Evolutionary conservation across 2,329 filamentous ascomycete species (phyloP).

Genomic region (Ustulina deusta): DNA sequence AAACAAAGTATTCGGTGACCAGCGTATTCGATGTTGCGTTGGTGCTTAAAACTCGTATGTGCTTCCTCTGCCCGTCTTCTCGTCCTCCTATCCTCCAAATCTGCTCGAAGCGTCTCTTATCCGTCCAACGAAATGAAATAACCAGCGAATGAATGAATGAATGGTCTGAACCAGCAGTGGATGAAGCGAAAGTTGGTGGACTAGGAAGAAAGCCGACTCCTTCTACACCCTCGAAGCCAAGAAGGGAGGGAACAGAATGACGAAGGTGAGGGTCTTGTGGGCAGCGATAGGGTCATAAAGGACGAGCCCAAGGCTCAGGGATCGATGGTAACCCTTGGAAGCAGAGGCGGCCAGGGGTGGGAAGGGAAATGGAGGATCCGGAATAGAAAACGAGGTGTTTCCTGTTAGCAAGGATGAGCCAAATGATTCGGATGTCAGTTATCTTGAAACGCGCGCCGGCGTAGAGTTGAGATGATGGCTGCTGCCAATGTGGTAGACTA

Average conservation of each 20-base stretch:
- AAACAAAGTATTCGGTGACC: conserved; percentile 39
- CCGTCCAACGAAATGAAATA: conserved; percentile 46
- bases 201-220: conserved; percentile 56
- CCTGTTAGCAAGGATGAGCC: conserved; percentile 25
- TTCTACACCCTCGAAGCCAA: conserved; percentile 61
- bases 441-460: conserved; percentile 54
- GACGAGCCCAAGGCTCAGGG: conserved; percentile 38
- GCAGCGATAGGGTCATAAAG: conserved; percentile 57
- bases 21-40: conserved; percentile 33
- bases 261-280: conserved; percentile 49
- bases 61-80: conserved; percentile 32
- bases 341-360: conserved; percentile 40
- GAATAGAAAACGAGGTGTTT: conserved; percentile 31
- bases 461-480: conserved; percentile 48
- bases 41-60: conserved; percentile 22
- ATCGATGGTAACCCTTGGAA: conserved; percentile 25
- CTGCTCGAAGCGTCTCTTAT: conserved; percentile 38
- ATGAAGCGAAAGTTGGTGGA: conserved; percentile 56
- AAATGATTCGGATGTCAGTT: conserved; percentile 54
- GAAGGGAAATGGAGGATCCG: conserved; percentile 47
- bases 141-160: conserved; percentile 55
- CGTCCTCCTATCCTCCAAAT: conserved; percentile 27
- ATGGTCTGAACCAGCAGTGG: conserved; percentile 67
- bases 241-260: conserved; percentile 51
- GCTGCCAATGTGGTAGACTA: conserved; percentile 25